Evolutionary conservation across 805 yeast genomes (phyloP).

Genomic region (Grigorovia transvaalensis): DNA sequence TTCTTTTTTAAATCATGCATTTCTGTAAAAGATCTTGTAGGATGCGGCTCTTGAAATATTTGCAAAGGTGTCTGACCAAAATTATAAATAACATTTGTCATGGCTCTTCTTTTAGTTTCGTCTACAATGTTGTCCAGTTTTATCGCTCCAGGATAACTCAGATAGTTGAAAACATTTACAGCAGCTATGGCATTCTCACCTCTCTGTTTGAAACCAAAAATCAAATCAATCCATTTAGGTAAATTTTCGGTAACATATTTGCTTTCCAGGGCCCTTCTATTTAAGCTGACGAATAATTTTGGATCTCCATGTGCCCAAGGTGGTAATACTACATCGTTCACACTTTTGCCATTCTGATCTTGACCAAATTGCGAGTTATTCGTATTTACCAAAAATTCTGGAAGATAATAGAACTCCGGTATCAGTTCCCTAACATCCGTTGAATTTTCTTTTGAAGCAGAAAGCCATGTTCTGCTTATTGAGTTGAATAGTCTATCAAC

Average conservation of each 20-base stretch:
- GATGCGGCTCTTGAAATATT: conserved; percentile 61
- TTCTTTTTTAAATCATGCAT: neutral
- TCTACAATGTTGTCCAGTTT: conserved; percentile 65
- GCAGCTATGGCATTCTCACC: conserved; percentile 60
- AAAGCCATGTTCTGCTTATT: conserved; percentile 66
- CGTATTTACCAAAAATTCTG: conserved; percentile 62
- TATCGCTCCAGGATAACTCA: conserved; percentile 78
- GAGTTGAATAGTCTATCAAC: conserved; percentile 76
- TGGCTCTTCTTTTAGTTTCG: conserved; percentile 61
- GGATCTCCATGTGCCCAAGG: conserved; percentile 81
- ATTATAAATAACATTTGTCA: conserved; percentile 78
- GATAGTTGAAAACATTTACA: conserved; percentile 70
- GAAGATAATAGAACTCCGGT: conserved; percentile 77
- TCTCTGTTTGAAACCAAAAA: conserved; percentile 72
- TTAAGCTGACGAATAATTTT: conserved; percentile 56
- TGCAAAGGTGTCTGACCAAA: conserved; percentile 86
- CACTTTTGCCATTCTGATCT: conserved; percentile 47
- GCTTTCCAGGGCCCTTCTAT: conserved; percentile 77
- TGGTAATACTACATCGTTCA: conserved; percentile 61
- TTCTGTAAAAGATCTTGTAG: conserved; percentile 24
- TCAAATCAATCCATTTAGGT: conserved; percentile 76
- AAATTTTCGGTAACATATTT: conserved; percentile 66
- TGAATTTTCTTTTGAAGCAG: conserved; percentile 69
- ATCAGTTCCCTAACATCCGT: conserved; percentile 82
- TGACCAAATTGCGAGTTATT: conserved; percentile 63